Evolutionary conservation across 371 early-diverging fungal species (phyloP), one percentile per base, ranked within the genome.

Genomic region (Apophysomyces variabilis): DNA sequence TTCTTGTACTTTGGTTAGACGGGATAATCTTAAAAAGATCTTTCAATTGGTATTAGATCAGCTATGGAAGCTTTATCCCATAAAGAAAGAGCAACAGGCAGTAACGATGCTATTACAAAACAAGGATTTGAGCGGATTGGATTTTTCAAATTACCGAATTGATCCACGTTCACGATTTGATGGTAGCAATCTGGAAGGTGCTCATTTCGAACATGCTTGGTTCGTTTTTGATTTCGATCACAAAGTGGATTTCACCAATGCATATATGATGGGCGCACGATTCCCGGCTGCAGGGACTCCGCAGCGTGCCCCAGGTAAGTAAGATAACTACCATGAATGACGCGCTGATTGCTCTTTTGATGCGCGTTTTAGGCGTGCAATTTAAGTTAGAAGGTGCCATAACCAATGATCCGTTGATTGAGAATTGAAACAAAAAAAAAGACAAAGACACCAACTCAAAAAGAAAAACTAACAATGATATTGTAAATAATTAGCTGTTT

Each of bases 211-310:
- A 8, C 43, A 70, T 47, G 70, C 80, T 0, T 61, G 46, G 47
- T 80, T 79, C 58, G 67, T 60, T 0, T 71, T 77, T 72, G 80
- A 80, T 45, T 72, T 75, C 57, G 72, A 71, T 9, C 62, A 74
- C n/a, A 60, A 69, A 43, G 64, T 75, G 4, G 63, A 77, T 59
- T 75, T 77, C 59, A 64, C 58, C 9, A 45, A 70, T 56, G 57
- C 77, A 0, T 75, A 67, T 61, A 41, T 80, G 1, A 18, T 47
- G 7, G 72, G 71, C 3, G 62, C 75, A 35, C 43, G 14, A 1
- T 80, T 80, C 38, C 80, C 80, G 4, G 11, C 32, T 32, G 54
- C 70, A 62, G 76, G 74, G 1, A 67, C 71, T 32, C 38, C 44
- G 4, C 65, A 72, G 26, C 67, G 68, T 41, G 45, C 70, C 12